Percentiles rank a stretch among this genome's conserved stretches.
phyloP scores from a whole-genome alignment of 2,329 filamentous ascomycete genomes.

The Alternaria sp. region DNA sequence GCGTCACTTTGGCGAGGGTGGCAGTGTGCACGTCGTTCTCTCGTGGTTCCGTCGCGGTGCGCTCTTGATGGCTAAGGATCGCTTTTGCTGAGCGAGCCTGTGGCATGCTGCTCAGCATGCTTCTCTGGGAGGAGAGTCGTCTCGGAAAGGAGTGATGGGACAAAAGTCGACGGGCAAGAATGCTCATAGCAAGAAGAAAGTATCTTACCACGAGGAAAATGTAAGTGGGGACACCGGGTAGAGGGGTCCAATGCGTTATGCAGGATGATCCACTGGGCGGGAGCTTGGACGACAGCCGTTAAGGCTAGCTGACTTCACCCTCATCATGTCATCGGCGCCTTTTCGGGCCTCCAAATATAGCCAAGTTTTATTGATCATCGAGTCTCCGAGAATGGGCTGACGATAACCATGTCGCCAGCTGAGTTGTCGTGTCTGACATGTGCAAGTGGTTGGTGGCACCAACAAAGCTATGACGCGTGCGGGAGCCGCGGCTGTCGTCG shows the following conservation, averaged over 20 bases:
- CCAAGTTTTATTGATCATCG: background rate
- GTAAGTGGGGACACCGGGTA: slow-evolving; percentile 26
- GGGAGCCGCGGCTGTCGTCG: slow-evolving; percentile 19
- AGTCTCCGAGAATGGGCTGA: background rate
- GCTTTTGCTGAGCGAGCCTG: slow-evolving; percentile 44
- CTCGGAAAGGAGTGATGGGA: slow-evolving; percentile 18
- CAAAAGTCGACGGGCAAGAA: slow-evolving; percentile 23
- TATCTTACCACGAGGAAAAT: slow-evolving; percentile 27
- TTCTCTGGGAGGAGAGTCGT: slow-evolving; percentile 22
- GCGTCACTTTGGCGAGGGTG: slow-evolving; percentile 66
- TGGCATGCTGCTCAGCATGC: slow-evolving; percentile 42
- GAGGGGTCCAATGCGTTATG: slow-evolving; percentile 25
- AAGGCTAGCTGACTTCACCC: slow-evolving; percentile 13
- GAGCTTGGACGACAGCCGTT: slow-evolving; percentile 24
- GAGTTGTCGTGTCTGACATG: background rate
- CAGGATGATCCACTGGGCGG: slow-evolving; percentile 21
- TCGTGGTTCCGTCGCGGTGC: slow-evolving; percentile 78
- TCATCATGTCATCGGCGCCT: slow-evolving; percentile 2
- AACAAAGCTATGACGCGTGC: slow-evolving; percentile 20
- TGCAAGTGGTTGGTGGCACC: slow-evolving; percentile 3
- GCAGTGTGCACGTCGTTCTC: slow-evolving; percentile 71
- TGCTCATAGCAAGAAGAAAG: slow-evolving; percentile 28
- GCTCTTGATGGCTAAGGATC: slow-evolving; percentile 67
- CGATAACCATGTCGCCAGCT: background rate
- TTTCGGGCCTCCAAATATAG: slow-evolving; percentile 9